Percentiles rank a stretch among this genome's conserved stretches.
These are phyloP conservation scores for Echinosophora koreensis DNA, from an alignment of 306 rosid genomes.

Conservation along the genomic window DNA sequence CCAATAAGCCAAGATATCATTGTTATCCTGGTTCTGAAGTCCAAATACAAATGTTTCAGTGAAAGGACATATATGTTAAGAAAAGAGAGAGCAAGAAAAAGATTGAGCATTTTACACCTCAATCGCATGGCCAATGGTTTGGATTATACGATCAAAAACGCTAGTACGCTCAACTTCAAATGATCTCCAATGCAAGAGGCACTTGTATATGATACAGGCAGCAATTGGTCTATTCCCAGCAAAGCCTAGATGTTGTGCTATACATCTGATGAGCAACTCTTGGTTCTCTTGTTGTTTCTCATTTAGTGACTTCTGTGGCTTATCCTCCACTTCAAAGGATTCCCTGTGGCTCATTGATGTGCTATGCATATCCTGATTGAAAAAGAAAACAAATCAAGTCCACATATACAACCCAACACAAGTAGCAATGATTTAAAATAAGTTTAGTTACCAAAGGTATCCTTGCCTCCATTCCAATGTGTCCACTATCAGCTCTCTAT, in stretches of 20 bases:
- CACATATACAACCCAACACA: constrained; percentile 33
- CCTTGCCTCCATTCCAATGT: constrained; percentile 67
- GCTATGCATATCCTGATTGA: constrained; percentile 74
- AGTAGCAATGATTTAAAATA: constrained; percentile 37
- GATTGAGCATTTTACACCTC: constrained; percentile 58
- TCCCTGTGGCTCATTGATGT: constrained; percentile 76
- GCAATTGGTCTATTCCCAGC: constrained; percentile 65
- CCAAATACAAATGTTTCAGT: constrained; percentile 43
- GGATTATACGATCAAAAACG: constrained; percentile 68
- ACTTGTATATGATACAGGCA: constrained; percentile 66
- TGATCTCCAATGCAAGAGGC: constrained; percentile 76
- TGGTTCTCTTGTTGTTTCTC: constrained; percentile 78
- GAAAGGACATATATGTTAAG: constrained; percentile 29
- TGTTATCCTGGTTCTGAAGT: constrained; percentile 67
- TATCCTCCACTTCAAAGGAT: constrained; percentile 61
- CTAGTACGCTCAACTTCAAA: constrained; percentile 74
- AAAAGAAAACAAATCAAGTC: constrained; percentile 39
- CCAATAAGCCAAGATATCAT: constrained; percentile 68
- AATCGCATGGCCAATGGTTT: constrained; percentile 63
- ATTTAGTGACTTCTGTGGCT: constrained; percentile 67
- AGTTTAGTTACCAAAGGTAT: constrained; percentile 61
- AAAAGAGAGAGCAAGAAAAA: constrained; percentile 35
- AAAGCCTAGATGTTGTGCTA: constrained; percentile 65
- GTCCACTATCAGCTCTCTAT: constrained; percentile 86
- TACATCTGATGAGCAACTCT: constrained; percentile 67